A percentile compares a stretch with the other conserved stretches of the same genome.
These are phyloP conservation scores for Durusdinium trenchii DNA, from an alignment of 73 alveolate genomes.

Conservation along the genomic window DNA sequence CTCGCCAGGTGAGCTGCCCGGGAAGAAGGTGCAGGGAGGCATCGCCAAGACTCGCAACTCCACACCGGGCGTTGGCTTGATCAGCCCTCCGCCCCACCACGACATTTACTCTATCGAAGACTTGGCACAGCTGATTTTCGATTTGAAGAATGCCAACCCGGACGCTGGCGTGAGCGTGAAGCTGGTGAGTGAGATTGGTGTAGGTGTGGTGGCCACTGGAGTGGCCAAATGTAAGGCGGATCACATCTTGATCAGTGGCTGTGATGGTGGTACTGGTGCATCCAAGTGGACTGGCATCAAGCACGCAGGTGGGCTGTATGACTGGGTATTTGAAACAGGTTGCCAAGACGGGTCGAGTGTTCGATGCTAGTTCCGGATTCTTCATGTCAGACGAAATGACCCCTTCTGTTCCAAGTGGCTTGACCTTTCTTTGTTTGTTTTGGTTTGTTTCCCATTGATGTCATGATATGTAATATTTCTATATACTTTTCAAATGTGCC, in stretches of 20 bases:
- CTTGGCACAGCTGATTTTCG: conserved; percentile 94
- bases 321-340: too few relatives aligned
- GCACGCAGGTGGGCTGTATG: conserved; percentile 31
- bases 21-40: conserved; percentile 92
- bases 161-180: conserved; percentile 84
- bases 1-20: conserved; percentile 96
- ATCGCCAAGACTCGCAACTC: conserved; percentile 95
- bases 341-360: too few relatives aligned
- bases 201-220: conserved; percentile 96
- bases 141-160: conserved; percentile 89
- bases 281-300: conserved; percentile 96
- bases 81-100: conserved; percentile 96
- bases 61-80: conserved; percentile 96
- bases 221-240: conserved; percentile 96
- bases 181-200: conserved; percentile 95
- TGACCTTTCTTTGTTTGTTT: not conserved
- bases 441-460: not conserved
- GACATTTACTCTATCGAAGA: conserved; percentile 96
- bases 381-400: too few relatives aligned
- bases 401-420: too few relatives aligned
- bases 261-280: conserved; percentile 96
- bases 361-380: too few relatives aligned
- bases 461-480: too few relatives aligned
- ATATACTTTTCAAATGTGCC: not conserved
- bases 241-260: conserved; percentile 93